A percentile compares a stretch with the other conserved stretches of the same genome.
phyloP scores from a whole-genome alignment of 257 asterid genomes.

The Echites panduratus region DNA sequence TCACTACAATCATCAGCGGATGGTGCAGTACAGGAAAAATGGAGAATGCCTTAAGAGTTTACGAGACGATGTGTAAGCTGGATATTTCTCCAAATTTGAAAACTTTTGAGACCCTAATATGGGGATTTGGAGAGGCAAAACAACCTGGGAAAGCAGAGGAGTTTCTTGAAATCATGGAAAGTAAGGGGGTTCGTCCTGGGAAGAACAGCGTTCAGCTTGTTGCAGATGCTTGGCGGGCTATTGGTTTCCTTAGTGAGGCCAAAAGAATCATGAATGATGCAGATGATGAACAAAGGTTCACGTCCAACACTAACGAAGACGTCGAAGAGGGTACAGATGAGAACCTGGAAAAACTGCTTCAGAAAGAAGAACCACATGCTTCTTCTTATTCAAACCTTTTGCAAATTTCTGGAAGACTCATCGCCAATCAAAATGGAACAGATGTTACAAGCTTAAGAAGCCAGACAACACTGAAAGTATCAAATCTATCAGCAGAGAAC shows the following conservation, averaged over 20 bases:
- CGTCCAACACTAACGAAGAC: constrained; percentile 13
- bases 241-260: constrained; percentile 62
- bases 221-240: constrained; percentile 84
- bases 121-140: constrained; percentile 95
- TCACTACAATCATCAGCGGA: constrained; percentile 92
- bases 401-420: constrained; percentile 15
- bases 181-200: constrained; percentile 44
- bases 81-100: constrained; percentile 66
- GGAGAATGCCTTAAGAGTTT: constrained; percentile 57
- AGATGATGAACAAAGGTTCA: constrained; percentile 17
- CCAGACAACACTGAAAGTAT: constrained; percentile 34
- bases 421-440: constrained; percentile 28
- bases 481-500: constrained; percentile 31
- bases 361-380: constrained; percentile 27
- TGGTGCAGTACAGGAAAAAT: constrained; percentile 89
- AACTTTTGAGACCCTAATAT: constrained; percentile 80
- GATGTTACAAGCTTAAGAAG: constrained; percentile 21
- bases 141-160: constrained; percentile 90
- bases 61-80: constrained; percentile 52
- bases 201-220: constrained; percentile 65
- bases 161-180: constrained; percentile 57
- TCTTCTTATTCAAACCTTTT: constrained; percentile 25
- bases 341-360: constrained; percentile 18
- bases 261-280: constrained; percentile 36
- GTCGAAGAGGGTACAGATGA: constrained; percentile 16